Evolutionary conservation across 2,329 filamentous ascomycete species (phyloP).

Genomic region (Trichoderma semiorbis): DNA sequence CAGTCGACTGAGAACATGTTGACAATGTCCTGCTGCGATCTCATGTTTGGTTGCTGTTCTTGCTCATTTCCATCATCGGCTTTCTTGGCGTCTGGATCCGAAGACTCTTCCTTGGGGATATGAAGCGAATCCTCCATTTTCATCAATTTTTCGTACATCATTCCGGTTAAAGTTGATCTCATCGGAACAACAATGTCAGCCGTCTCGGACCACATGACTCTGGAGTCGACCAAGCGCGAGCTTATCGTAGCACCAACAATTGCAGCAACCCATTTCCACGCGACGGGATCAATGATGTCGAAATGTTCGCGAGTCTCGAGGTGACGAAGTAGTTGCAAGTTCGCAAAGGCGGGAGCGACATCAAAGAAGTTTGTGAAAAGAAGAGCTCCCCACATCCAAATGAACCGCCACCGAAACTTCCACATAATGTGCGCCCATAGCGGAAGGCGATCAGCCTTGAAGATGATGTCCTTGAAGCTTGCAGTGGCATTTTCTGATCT

Average conservation of each 20-base stretch:
- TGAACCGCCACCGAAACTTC: background rate
- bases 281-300: background rate
- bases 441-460: background rate
- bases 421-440: constrained; percentile 10
- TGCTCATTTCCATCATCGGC: background rate
- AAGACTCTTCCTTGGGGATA: constrained; percentile 1
- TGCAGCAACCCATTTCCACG: constrained; percentile 4
- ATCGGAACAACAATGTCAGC: constrained; percentile 5
- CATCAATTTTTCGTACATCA: constrained; percentile 14
- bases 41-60: background rate
- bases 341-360: constrained; percentile 11
- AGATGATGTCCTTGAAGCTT: constrained; percentile 8
- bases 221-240: constrained; percentile 7
- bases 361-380: constrained; percentile 13
- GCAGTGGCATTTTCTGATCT: constrained; percentile 3
- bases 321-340: constrained; percentile 5
- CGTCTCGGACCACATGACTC: constrained; percentile 11
- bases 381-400: background rate
- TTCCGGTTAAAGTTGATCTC: constrained; percentile 5
- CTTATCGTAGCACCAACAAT: constrained; percentile 9
- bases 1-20: constrained; percentile 13
- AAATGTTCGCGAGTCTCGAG: background rate
- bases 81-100: background rate
- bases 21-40: constrained; percentile 10
- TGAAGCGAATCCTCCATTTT: constrained; percentile 10